Base-by-base conservation (phyloP, 1,139 yeast species). In the Hansenula anomala region DNA sequence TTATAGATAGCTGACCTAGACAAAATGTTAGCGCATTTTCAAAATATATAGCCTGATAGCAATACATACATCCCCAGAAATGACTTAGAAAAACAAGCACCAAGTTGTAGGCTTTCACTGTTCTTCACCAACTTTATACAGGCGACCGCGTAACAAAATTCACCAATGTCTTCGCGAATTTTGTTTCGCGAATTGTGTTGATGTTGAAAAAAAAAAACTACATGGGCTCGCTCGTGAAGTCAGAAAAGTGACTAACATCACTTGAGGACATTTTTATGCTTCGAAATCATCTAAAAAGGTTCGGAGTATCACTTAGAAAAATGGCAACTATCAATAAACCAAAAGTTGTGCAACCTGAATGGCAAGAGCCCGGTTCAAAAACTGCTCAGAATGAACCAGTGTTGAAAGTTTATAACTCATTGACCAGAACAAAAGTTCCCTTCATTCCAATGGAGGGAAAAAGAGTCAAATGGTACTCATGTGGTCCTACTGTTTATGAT, bases 401-500 rank as follows among this genome's bases (percentile, higher is more conserved):
- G 7, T 48, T 66, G 42, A 76, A 71, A 50, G 55, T 82, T 24
- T 89, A 78, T 73, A 92, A 92, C 66, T 78, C 96, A 11, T 70
- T 92, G 51, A 92, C 97, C 11, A 74, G 95, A 49, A 62, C 78
- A 29, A 92, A 92, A 58, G 85, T 78, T 29, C 85, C 72, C 39
- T 90, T 92, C 53, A 61, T 78, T 17, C 92, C 97, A 4, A 62
- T 70, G 42, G 60, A 63, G 5, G 69, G 71, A 1, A 75, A 78
- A 44, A 78, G 75, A 44, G 82, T 92, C 37, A 75, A 90, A 4
- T 92, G 99, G 99, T 92, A 92, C 66, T 86, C 90, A 41, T 92
- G 99, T 72, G 99, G 99, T 6, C 98, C 98, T 12, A 92, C 99
- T 0, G 97, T 92, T n/a, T 92, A 92, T 57, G 96, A 92, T 61